A percentile compares a stretch with the other conserved stretches of the same genome.
phyloP scores from a whole-genome alignment of 2,329 filamentous ascomycete species.

The Cladorrhinum sp. region DNA sequence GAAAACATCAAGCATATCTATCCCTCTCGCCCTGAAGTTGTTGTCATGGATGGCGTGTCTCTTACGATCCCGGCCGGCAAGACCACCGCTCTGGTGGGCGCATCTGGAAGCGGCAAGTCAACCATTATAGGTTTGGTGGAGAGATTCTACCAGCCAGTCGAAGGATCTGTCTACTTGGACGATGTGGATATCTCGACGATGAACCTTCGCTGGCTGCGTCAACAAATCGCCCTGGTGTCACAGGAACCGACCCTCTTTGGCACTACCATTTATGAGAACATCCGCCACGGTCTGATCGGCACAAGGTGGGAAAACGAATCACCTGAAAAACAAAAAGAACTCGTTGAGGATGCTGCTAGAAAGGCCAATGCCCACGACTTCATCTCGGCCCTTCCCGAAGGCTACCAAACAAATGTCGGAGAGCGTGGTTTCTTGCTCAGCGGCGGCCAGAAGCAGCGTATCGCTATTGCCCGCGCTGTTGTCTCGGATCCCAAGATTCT shows the following conservation, averaged over 20 bases:
- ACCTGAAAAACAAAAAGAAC: slow-evolving; percentile 64
- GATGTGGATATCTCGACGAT: slow-evolving; percentile 76
- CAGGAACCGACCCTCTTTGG: slow-evolving; percentile 91
- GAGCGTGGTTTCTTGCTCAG: slow-evolving; percentile 90
- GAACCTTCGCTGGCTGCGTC: slow-evolving; percentile 86
- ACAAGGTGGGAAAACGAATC: slow-evolving; percentile 68
- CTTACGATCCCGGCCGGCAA: slow-evolving; percentile 83
- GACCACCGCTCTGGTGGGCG: slow-evolving; percentile 88
- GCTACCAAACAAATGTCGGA: slow-evolving; percentile 92
- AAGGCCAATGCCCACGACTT: slow-evolving; percentile 96
- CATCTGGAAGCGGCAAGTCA: slow-evolving; percentile 91
- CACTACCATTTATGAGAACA: slow-evolving; percentile 86
- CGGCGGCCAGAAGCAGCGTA: slow-evolving; percentile 94
- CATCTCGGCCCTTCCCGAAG: slow-evolving; percentile 74
- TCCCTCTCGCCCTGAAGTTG: slow-evolving; percentile 85
- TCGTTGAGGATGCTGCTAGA: slow-evolving; percentile 77
- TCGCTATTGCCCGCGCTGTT: slow-evolving; percentile 87
- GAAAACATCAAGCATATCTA: slow-evolving; percentile 88
- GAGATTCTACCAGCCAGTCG: slow-evolving; percentile 88
- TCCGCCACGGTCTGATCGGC: slow-evolving; percentile 85
- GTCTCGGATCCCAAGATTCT: slow-evolving; percentile 90
- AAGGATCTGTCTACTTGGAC: slow-evolving; percentile 75
- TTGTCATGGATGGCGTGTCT: slow-evolving; percentile 80
- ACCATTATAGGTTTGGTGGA: slow-evolving; percentile 92
- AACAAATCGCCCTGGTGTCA: slow-evolving; percentile 87